phyloP scores from a whole-genome alignment of 192 early-diverging fungal species.

The Kickxella alabastrina region DNA sequence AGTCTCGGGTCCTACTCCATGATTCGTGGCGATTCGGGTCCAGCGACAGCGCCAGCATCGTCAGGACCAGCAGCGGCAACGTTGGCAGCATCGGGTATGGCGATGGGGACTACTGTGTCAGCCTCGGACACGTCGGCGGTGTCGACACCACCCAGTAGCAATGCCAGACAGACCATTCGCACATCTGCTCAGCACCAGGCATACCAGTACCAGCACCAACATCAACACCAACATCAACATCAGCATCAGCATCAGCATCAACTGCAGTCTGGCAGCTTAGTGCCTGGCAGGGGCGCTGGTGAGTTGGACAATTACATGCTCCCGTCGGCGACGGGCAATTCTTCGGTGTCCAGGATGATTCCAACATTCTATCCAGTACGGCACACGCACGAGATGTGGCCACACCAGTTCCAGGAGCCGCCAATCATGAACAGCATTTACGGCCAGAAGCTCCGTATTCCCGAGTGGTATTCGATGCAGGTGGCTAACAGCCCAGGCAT shows the following conservation, averaged over 20 bases:
- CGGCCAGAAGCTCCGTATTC: conserved; percentile 7
- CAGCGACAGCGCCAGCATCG: conserved; percentile 4
- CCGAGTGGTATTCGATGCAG: conserved; percentile 20
- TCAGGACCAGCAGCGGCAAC: not conserved
- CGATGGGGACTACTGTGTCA: not conserved
- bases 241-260: no score
- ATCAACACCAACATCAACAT: not conserved
- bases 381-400: conserved; percentile 33
- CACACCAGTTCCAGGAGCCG: conserved; percentile 31
- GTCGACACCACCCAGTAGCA: not conserved
- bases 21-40: not conserved
- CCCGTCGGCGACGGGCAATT: conserved; percentile 3
- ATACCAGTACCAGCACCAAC: not conserved
- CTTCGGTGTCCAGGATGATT: conserved; percentile 3
- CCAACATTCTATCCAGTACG: conserved; percentile 33
- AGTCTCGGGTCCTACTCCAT: conserved; percentile 1
- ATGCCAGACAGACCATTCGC: not conserved
- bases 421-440: conserved; percentile 9
- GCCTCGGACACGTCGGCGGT: not conserved
- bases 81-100: not conserved
- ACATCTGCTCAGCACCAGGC: not conserved
- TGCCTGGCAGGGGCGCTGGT: not conserved
- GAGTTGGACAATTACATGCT: not conserved
- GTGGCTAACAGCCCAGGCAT: conserved; percentile 27
- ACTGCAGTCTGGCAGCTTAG: no score